Conservation (phyloP, 108 stramenopile species). For the Nannochloropsis gaditana region DNA sequence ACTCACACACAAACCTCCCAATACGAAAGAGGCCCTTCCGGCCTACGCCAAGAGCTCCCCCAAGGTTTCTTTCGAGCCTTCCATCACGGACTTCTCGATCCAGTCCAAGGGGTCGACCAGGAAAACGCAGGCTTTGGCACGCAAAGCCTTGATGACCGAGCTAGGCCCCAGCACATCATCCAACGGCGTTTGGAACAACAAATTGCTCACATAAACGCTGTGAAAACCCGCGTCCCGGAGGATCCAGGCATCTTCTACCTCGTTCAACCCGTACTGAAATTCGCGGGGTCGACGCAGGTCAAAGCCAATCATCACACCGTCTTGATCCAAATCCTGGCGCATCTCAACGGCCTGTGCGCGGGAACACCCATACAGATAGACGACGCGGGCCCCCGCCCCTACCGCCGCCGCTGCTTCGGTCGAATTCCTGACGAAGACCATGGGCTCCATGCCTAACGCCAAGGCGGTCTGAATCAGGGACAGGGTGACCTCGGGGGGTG, state of each 20-base stretch:
- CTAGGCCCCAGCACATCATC: not conserved
- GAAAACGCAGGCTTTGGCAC: not conserved
- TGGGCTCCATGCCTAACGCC: not conserved
- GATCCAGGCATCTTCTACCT: not conserved
- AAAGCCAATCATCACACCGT: not conserved
- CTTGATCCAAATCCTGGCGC: not conserved
- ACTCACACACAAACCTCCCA: not conserved
- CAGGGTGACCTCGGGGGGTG: not conserved
- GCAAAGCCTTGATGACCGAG: slow-evolving; percentile 6
- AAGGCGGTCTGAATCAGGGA: not conserved
- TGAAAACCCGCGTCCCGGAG: not conserved
- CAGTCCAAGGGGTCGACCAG: not conserved
- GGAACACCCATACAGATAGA: not conserved
- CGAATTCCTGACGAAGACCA: not conserved
- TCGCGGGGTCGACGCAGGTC: not conserved
- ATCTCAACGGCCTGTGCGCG: not conserved
- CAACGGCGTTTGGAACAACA: not conserved
- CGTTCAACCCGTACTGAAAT: slow-evolving; percentile 7
- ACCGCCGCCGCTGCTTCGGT: not conserved
- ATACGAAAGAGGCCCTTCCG: not conserved
- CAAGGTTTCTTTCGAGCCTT: not conserved
- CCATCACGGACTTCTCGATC: slow-evolving; percentile 4
- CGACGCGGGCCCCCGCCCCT: not conserved
- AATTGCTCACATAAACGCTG: not conserved
- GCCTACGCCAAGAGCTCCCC: not conserved